phyloP scores from a whole-genome alignment of 2,329 filamentous ascomycete species.

The Ophiostoma piceae region DNA sequence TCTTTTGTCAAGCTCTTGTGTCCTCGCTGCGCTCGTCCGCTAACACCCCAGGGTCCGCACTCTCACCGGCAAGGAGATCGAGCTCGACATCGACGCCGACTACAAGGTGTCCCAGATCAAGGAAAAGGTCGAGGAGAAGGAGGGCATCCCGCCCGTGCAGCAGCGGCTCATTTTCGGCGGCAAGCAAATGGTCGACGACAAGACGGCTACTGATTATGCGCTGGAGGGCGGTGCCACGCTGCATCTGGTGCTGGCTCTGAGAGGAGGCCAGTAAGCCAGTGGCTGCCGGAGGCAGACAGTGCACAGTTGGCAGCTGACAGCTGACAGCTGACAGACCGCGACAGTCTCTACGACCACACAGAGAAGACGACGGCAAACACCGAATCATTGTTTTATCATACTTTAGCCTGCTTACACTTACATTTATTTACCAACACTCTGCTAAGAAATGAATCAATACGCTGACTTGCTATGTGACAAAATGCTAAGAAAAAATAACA shows the following conservation, averaged over 20 bases:
- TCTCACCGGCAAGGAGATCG: conserved; percentile 96
- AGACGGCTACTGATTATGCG: conserved; percentile 82
- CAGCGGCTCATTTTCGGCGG: conserved; percentile 94
- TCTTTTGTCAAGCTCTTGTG: not conserved
- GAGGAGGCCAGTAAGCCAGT: conserved; percentile 52
- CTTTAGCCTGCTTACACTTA: not conserved
- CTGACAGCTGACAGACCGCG: too few relatives aligned
- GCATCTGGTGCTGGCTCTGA: conserved; percentile 89
- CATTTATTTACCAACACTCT: not conserved
- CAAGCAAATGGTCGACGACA: conserved; percentile 98
- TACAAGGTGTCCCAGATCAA: conserved; percentile 98
- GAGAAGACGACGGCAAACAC: too few relatives aligned
- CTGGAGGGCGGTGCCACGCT: conserved; percentile 90
- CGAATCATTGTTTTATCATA: not conserved
- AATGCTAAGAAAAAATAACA: too few relatives aligned
- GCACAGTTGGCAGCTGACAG: too few relatives aligned
- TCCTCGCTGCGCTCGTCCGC: not conserved
- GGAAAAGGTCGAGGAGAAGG: conserved; percentile 98
- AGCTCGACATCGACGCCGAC: conserved; percentile 90
- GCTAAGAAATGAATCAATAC: not conserved
- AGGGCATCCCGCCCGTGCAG: conserved; percentile 94
- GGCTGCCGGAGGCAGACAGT: not conserved
- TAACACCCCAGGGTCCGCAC: conserved; percentile 71
- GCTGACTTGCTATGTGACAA: not conserved
- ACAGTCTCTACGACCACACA: too few relatives aligned